These are phyloP conservation scores for Erysimum cheiri DNA, from an alignment of 441 rosid genomes.

Conservation along the genomic window DNA sequence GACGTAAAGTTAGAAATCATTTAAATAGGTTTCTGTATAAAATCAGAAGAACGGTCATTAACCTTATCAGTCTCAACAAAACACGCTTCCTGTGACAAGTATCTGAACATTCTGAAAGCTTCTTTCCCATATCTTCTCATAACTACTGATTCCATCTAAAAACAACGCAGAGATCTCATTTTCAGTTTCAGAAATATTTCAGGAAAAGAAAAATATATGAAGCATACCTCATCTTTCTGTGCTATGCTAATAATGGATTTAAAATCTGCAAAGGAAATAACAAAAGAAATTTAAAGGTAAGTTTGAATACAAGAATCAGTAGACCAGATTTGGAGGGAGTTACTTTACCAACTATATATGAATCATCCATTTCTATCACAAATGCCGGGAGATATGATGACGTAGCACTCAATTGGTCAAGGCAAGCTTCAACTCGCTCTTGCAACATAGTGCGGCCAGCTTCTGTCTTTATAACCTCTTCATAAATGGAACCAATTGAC, in stretches of 20 bases:
- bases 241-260: slow-evolving; percentile 69
- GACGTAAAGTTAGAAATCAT: background rate
- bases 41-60: background rate
- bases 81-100: slow-evolving; percentile 57
- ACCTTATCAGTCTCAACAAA: slow-evolving; percentile 86
- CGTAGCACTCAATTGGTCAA: slow-evolving; percentile 54
- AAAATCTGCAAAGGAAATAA: slow-evolving; percentile 60
- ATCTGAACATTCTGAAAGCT: slow-evolving; percentile 80
- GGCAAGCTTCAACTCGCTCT: slow-evolving; percentile 71
- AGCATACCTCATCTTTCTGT: slow-evolving; percentile 79
- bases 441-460: slow-evolving; percentile 75
- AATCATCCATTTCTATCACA: slow-evolving; percentile 53
- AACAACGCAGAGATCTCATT: slow-evolving; percentile 20
- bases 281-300: slow-evolving; percentile 13
- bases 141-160: slow-evolving; percentile 77
- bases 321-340: slow-evolving; percentile 5
- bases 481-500: slow-evolving; percentile 71
- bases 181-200: slow-evolving; percentile 25
- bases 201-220: background rate
- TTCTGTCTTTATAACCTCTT: slow-evolving; percentile 84
- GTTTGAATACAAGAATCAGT: slow-evolving; percentile 19
- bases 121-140: slow-evolving; percentile 74
- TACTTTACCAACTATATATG: slow-evolving; percentile 64
- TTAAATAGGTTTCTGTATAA: background rate
- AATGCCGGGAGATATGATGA: slow-evolving; percentile 48